phyloP scores from a whole-genome alignment of 176 grass and related monocot species.

The Raddia guianensis region DNA sequence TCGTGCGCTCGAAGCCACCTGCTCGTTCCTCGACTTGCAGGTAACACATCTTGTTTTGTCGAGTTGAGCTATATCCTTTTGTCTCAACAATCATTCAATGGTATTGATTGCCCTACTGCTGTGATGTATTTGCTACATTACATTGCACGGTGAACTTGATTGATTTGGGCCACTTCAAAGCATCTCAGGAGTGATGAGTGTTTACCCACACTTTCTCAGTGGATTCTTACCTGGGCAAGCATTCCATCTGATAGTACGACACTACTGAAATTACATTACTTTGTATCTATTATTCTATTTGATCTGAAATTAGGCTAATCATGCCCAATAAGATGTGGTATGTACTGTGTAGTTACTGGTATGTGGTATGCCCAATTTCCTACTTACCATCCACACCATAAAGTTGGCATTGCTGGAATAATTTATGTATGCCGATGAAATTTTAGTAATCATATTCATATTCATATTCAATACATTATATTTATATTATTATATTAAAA shows the following conservation, averaged over 20 bases:
- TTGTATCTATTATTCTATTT: too few species aligned
- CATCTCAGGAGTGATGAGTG: not conserved
- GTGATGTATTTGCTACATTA: not conserved
- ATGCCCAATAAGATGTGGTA: not conserved
- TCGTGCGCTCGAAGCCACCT: constrained; percentile 82
- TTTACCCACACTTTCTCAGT: not conserved
- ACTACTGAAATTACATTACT: not conserved
- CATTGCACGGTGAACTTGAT: not conserved
- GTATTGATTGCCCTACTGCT: too few species aligned
- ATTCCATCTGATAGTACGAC: not conserved
- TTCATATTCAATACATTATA: too few species aligned
- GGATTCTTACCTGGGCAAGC: not conserved
- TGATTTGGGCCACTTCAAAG: not conserved
- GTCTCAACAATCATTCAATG: not conserved
- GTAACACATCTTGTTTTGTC: constrained; percentile 32
- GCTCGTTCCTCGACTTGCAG: constrained; percentile 79
- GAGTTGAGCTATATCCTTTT: not conserved
- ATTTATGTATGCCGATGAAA: too few species aligned
- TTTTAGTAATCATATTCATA: too few species aligned
- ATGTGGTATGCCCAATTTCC: too few species aligned
- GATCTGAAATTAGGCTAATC: too few species aligned
- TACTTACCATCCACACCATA: constrained; percentile 7
- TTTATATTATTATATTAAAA: too few species aligned
- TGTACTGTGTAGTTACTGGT: too few species aligned
- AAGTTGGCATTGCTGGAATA: too few species aligned